Percentiles rank a stretch among this genome's conserved stretches.
phyloP scores from a whole-genome alignment of 2,329 filamentous ascomycete species.

The Coleophoma crateriformis region DNA sequence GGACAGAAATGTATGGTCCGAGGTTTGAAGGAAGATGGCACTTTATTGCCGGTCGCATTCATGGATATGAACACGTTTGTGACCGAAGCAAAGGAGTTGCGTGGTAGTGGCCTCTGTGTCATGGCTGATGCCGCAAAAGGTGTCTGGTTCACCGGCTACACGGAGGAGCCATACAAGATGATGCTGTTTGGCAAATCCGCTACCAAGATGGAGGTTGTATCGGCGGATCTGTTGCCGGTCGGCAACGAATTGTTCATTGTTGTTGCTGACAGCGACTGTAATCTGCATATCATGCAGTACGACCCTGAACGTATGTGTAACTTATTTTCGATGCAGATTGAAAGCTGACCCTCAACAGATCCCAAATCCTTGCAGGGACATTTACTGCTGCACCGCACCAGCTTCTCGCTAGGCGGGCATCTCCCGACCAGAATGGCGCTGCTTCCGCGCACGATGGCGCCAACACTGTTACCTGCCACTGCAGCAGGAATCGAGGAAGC shows the following conservation, averaged over 20 bases:
- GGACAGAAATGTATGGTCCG: conserved; percentile 97
- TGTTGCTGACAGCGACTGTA: conserved; percentile 76
- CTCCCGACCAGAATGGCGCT: conserved; percentile 70
- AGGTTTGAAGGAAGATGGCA: conserved; percentile 91
- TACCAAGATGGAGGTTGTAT: conserved; percentile 70
- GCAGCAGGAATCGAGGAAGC: conserved; percentile 24
- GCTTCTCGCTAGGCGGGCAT: conserved; percentile 81
- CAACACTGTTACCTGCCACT: conserved; percentile 39
- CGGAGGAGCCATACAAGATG: conserved; percentile 95
- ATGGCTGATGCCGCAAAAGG: conserved; percentile 91
- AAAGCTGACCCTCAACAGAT: conserved; percentile 45
- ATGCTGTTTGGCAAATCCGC: conserved; percentile 85
- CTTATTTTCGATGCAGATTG: conserved; percentile 1
- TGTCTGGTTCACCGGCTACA: conserved; percentile 93
- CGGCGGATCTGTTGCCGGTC: conserved; percentile 84
- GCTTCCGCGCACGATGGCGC: conserved; percentile 58
- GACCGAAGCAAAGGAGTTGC: conserved; percentile 75
- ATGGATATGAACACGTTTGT: conserved; percentile 97
- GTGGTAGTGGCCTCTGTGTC: conserved; percentile 77
- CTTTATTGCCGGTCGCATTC: conserved; percentile 88
- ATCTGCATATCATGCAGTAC: conserved; percentile 85
- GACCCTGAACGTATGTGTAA: conserved; percentile 77
- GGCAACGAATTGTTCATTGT: conserved; percentile 78
- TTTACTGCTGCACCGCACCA: conserved; percentile 77
- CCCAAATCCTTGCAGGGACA: conserved; percentile 89